phyloP scores from a whole-genome alignment of 176 grass and related monocot genomes.

The Musa beccarii region DNA sequence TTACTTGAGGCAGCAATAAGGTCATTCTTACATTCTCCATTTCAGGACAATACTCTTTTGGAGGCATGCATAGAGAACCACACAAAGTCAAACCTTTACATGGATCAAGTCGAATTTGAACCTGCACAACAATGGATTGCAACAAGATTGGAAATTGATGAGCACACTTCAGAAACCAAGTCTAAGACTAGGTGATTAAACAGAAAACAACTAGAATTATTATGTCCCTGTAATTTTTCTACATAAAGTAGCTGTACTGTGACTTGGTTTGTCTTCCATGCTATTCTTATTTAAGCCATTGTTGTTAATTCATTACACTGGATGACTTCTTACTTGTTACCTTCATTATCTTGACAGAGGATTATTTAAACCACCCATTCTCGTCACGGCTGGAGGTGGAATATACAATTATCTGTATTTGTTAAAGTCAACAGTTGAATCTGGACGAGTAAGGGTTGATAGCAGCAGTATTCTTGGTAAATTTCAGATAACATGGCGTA shows the following conservation, averaged over 20 bases:
- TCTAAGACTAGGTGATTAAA: slow-evolving; percentile 48
- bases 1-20: not conserved
- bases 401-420: slow-evolving; percentile 96
- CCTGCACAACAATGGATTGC: slow-evolving; percentile 82
- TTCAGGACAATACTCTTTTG: slow-evolving; percentile 81
- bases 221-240: not conserved
- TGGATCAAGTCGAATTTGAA: slow-evolving; percentile 99
- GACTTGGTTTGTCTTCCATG: not conserved
- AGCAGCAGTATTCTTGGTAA: slow-evolving; percentile 81
- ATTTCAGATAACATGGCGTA: slow-evolving; percentile 99
- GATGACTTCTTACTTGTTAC: not conserved
- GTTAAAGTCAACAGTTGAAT: slow-evolving; percentile 38
- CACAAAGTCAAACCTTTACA: slow-evolving; percentile 94
- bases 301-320: not conserved
- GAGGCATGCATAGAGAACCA: slow-evolving; percentile 99
- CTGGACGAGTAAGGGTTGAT: slow-evolving; percentile 52
- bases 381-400: slow-evolving; percentile 86
- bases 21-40: slow-evolving; percentile 11
- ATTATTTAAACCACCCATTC: slow-evolving; percentile 58
- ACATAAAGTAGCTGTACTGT: not conserved
- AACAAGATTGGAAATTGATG: slow-evolving; percentile 72
- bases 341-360: slow-evolving; percentile 31
- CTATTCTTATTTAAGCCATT: not conserved
- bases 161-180: slow-evolving; percentile 48
- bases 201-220: not conserved